Evolutionary conservation across 1,284 basidiomycete species (phyloP).

Genomic region (Cutaneotrichosporon daszewskae): DNA sequence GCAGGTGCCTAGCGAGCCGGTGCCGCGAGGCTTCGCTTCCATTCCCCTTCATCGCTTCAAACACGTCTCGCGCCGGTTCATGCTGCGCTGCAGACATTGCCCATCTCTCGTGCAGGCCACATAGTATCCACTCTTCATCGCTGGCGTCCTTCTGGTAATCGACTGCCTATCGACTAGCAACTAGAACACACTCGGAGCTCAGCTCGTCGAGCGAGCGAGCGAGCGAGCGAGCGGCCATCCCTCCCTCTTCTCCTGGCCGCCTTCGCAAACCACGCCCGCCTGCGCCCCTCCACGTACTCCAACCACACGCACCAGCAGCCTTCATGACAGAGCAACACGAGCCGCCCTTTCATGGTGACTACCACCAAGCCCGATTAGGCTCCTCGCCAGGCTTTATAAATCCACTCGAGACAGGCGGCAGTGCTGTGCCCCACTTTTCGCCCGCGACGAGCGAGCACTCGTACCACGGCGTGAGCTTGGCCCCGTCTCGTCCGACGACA

Average conservation of each 20-base stretch:
- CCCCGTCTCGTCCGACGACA: conserved; percentile 8
- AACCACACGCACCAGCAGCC: conserved; percentile 6
- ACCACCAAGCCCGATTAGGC: conserved; percentile 15
- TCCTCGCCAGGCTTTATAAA: conserved; percentile 12
- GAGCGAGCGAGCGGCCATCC: too few species aligned
- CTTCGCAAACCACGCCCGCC: not conserved
- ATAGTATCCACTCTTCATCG: not conserved
- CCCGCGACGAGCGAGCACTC: conserved; percentile 16
- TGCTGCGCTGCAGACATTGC: too few species aligned
- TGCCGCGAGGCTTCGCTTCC: too few species aligned
- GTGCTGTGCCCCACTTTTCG: conserved; percentile 13
- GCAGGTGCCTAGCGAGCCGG: too few species aligned
- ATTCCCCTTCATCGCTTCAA: too few species aligned
- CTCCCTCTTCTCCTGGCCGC: too few species aligned
- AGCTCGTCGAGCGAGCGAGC: too few species aligned
- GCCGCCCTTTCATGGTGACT: conserved; percentile 18
- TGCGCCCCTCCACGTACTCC: not conserved
- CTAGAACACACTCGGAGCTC: too few species aligned
- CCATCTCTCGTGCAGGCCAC: too few species aligned
- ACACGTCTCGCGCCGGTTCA: too few species aligned
- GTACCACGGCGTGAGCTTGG: conserved; percentile 8
- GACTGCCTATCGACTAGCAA: not conserved
- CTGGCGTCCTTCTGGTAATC: not conserved
- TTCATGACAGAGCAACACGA: too few species aligned
- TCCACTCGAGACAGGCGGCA: conserved; percentile 8